Evolutionary conservation across 768 basidiomycete species (phyloP).

Genomic region (Pisolithus sp.): DNA sequence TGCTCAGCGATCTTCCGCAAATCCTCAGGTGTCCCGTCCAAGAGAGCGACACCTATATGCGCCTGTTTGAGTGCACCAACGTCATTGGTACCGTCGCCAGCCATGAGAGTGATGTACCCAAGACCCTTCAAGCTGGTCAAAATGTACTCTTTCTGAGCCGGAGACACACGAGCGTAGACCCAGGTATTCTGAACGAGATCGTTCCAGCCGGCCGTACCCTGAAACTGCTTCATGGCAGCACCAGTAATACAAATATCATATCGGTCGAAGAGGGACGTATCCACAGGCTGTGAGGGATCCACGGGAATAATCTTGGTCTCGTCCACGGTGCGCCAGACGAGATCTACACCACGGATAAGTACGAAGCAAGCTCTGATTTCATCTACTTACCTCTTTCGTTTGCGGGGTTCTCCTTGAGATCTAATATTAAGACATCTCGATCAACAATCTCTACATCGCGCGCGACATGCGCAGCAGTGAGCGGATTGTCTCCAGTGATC

Average conservation of each 20-base stretch:
- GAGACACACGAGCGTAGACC: slow-evolving; percentile 98
- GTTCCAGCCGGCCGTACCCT: slow-evolving; percentile 62
- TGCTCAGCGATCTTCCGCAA: slow-evolving; percentile 91
- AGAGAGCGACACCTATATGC: slow-evolving; percentile 88
- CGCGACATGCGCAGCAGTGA: slow-evolving; percentile 95
- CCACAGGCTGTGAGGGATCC: slow-evolving; percentile 71
- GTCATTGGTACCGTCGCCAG: slow-evolving; percentile 98
- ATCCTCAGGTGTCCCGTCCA: slow-evolving; percentile 90
- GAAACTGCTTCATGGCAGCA: slow-evolving; percentile 84
- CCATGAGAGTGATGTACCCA: slow-evolving; percentile 94
- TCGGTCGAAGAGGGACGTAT: slow-evolving; percentile 65
- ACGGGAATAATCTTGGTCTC: slow-evolving; percentile 86
- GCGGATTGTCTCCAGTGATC: slow-evolving; percentile 98
- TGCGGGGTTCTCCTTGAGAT: slow-evolving; percentile 74
- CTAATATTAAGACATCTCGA: slow-evolving; percentile 88
- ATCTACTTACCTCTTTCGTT: slow-evolving; percentile 56
- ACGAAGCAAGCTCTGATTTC: not conserved
- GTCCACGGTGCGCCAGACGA: slow-evolving; percentile 92
- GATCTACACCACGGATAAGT: slow-evolving; percentile 40
- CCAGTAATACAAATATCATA: slow-evolving; percentile 99
- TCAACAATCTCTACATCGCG: slow-evolving; percentile 96
- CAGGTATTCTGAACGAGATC: slow-evolving; percentile 89
- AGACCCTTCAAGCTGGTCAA: slow-evolving; percentile 83
- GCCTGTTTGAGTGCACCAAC: slow-evolving; percentile 98
- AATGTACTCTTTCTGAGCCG: slow-evolving; percentile 92